Evolutionary conservation across 2,329 filamentous ascomycete genomes (phyloP).

Genomic region (Dothistroma pini): DNA sequence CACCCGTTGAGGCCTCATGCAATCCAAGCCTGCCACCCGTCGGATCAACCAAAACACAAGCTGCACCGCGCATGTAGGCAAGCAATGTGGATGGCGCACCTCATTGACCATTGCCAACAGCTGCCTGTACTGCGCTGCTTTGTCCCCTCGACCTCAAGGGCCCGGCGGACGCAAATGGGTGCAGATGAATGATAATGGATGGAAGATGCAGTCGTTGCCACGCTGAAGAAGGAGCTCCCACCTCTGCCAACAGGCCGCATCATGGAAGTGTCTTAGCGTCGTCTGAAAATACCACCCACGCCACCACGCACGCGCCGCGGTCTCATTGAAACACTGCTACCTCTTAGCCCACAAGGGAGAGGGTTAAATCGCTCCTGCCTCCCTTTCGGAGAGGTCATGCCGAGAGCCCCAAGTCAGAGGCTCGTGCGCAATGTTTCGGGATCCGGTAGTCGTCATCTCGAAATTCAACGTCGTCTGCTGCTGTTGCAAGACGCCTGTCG

Average conservation of each 20-base stretch:
- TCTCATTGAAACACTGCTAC: background rate
- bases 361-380: background rate
- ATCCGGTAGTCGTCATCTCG: background rate
- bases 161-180: background rate
- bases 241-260: background rate
- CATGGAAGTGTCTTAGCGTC: background rate
- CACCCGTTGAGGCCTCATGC: background rate
- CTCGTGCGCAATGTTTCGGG: background rate
- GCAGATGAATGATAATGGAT: background rate
- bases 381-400: background rate
- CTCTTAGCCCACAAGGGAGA: too few relatives aligned
- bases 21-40: too few relatives aligned
- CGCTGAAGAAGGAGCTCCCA: background rate
- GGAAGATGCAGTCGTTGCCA: background rate
- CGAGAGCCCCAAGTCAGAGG: background rate
- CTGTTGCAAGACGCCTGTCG: background rate
- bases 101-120: background rate
- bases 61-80: background rate
- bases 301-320: background rate
- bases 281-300: background rate
- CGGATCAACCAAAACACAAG: too few relatives aligned
- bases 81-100: background rate
- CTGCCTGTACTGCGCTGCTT: background rate
- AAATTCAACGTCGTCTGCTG: background rate
- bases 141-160: background rate